Base-by-base conservation (phyloP, 495 filamentous ascomycete species). In the Penicillium diatomitis region DNA sequence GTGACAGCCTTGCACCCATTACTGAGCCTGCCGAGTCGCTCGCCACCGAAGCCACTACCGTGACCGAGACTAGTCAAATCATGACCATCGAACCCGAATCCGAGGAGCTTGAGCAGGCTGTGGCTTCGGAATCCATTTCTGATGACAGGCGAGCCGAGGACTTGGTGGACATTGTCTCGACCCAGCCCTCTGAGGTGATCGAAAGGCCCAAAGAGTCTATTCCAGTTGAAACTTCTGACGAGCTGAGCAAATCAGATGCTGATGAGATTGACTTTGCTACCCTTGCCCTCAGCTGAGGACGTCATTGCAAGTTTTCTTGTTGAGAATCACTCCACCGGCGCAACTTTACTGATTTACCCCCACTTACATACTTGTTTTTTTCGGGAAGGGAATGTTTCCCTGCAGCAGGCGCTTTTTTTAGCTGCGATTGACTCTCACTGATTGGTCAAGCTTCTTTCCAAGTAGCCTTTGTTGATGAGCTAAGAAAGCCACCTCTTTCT, bases 261-360 rank as follows among this genome's bases (percentile, higher is more conserved):
- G 53, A 57, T 36, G 62, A 63, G 33, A 52, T 67, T 50, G 65
- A 68, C 44, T 59, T 66, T 44, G 57, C 49, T 40, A 62, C 49
- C 29, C 52, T 63, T 44, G 47, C 64, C 12, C 50, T 68, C 44
- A 58, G 57, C 48, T 66, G 57, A 42, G 29, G 11, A 38, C 12
- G 9, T 42, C 45, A 41, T 34, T 43, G 10, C 49, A 59, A 49
- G 4, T 27, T 54, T 49, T 32, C 37, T 37, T 47, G 47, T 38
- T 40, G 44, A 34, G 29, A 9, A 20, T 20, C 20, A 20, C 20
- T 20, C 2, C 20, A 20, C 20, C 20, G 20, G 20, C 20, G 20
- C 20, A 20, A 20, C 20, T 20, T 20, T 20, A 20, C 20, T 20
- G 20, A 20, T 20, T 20, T 32, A 12, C 7, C 32, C 33, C 38